Conservation (phyloP, 441 rosid species). For the Brassica hybrid region DNA sequence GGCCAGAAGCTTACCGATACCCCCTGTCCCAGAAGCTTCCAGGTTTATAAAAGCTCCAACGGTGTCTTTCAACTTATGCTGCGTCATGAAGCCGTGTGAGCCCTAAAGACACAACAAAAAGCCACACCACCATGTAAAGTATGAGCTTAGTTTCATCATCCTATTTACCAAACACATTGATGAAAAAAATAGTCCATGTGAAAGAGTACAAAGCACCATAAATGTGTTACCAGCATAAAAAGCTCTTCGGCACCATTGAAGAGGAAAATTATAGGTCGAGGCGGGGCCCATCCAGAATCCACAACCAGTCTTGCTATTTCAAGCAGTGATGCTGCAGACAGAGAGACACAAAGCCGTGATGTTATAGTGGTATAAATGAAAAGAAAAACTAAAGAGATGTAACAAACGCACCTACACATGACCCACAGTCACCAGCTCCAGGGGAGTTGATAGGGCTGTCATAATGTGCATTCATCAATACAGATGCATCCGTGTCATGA, state of each 20-base stretch:
- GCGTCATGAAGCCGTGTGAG: slow-evolving; percentile 93
- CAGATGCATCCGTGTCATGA: slow-evolving; percentile 71
- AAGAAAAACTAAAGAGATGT: slow-evolving; percentile 1
- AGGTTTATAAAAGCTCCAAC: slow-evolving; percentile 93
- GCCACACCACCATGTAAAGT: slow-evolving; percentile 10
- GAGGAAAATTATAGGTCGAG: slow-evolving; percentile 88
- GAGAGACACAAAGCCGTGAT: not conserved
- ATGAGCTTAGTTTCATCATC: slow-evolving; percentile 16
- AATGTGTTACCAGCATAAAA: slow-evolving; percentile 76
- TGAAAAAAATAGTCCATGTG: too few species aligned
- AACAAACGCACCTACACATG: slow-evolving; percentile 87
- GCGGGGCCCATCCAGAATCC: slow-evolving; percentile 90
- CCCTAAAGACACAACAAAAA: slow-evolving; percentile 64
- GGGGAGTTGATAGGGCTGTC: slow-evolving; percentile 94
- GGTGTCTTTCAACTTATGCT: slow-evolving; percentile 81
- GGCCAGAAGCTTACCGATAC: slow-evolving; percentile 69
- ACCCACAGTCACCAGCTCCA: slow-evolving; percentile 98
- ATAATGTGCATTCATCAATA: slow-evolving; percentile 93
- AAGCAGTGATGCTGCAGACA: slow-evolving; percentile 82
- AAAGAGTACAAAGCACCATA: slow-evolving; percentile 18
- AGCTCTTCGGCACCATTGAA: slow-evolving; percentile 99
- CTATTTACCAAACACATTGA: slow-evolving; percentile 11
- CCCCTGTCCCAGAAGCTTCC: slow-evolving; percentile 98
- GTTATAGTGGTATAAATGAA: not conserved
- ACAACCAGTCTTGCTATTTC: slow-evolving; percentile 85